Evolutionary conservation across 1,284 basidiomycete genomes (phyloP), one percentile per base, ranked within the genome.

Genomic region (Garcileccinum viscosum): DNA sequence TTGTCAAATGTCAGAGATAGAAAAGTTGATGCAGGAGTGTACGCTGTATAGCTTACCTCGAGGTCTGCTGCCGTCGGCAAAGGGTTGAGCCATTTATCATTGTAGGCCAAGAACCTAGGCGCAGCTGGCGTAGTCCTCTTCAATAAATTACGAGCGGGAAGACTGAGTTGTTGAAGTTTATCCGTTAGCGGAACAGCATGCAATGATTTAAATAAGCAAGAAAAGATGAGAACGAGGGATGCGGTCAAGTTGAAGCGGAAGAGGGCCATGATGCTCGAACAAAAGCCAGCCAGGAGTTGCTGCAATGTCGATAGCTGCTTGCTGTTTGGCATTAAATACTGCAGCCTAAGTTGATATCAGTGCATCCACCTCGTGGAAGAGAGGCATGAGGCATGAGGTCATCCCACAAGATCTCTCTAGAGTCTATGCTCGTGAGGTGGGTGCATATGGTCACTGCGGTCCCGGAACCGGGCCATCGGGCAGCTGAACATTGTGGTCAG

Each of bases 101-200:
- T 79, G 72, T 86, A 86, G 7, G 82, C 77, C n/a, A 84, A 80
- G 61, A 82, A 87, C 68, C 82, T 82, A 40, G 86, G 85, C 2
- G 80, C 71, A 12, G 69, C 66, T 19, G 73, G 73, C 3, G 73
- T 65, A 1, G 72, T 47, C 59, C 53, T 66, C 62, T 74, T 74
- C 35, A 72, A 24, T 17, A 72, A 24, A 19, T 66, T 67, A 47
- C 66, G 70, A 47, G 71, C 70, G 3, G 30, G 35, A 2, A 56
- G 66, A 44, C 70, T 66, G 30, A 74, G 72, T 14, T 50, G 19
- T 14, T 15, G 37, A 19, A 72, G 61, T 50, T 64, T 72, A 7
- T 72, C 70, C 17, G 8, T 47, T 11, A 72, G 59, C 22, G 70
- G 66, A 44, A 65, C 40, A 56, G 74, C 70, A 17, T 64, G 17